phyloP scores from a whole-genome alignment of 2,329 filamentous ascomycete genomes.

The Fonsecaea erecta region DNA sequence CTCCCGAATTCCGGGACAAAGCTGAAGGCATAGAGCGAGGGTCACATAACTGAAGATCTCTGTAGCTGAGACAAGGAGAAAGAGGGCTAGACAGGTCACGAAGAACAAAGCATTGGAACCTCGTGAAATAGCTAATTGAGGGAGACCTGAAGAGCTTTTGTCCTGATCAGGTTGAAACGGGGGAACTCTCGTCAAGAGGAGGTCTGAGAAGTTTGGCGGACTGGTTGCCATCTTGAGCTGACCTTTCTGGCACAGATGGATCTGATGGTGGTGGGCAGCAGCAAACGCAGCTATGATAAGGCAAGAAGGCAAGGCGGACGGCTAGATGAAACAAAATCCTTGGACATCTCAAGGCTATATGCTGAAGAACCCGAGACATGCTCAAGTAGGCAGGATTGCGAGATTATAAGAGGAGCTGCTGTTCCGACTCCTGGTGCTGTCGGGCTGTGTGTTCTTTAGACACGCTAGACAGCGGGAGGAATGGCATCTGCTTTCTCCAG shows the following conservation, averaged over 20 bases:
- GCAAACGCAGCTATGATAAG: neutral
- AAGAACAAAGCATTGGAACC: neutral
- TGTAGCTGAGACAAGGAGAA: neutral
- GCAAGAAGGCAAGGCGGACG: conserved; percentile 1
- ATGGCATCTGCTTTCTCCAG: neutral
- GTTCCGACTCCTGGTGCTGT: neutral
- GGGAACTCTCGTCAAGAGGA: neutral
- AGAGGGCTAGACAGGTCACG: neutral
- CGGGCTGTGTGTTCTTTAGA: neutral
- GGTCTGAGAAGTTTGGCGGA: neutral
- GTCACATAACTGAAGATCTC: neutral
- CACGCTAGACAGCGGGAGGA: neutral
- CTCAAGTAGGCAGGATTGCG: neutral
- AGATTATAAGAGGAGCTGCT: neutral
- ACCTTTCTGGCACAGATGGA: neutral
- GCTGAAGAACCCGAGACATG: neutral
- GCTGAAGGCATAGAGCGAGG: neutral
- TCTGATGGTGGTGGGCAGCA: neutral
- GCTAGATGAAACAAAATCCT: neutral
- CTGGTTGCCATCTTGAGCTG: neutral
- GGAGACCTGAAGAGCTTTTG: neutral
- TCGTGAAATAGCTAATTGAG: neutral
- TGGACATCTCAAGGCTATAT: neutral
- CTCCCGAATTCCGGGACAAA: neutral
- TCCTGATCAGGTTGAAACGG: neutral